These are phyloP conservation scores for Candida anglica DNA, from an alignment of 805 yeast species.

Conservation along the genomic window DNA sequence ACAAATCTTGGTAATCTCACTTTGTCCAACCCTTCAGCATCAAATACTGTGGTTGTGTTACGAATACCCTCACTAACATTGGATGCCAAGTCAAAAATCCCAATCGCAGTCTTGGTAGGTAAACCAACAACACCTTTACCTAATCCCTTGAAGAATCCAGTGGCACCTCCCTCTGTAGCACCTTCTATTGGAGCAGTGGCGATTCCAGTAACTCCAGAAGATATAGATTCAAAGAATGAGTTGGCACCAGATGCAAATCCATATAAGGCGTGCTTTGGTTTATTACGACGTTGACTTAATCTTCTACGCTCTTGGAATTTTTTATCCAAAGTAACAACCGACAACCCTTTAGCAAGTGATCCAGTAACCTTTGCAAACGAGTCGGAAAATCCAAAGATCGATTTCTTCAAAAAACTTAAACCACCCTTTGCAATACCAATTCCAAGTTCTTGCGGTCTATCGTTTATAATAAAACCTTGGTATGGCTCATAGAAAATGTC, in stretches of 20 bases:
- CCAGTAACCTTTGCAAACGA: slow-evolving; percentile 91
- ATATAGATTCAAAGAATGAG: slow-evolving; percentile 79
- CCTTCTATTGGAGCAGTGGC: slow-evolving; percentile 92
- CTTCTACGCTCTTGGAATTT: slow-evolving; percentile 81
- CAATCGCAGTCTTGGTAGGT: slow-evolving; percentile 96
- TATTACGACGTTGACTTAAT: slow-evolving; percentile 68
- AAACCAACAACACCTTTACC: slow-evolving; percentile 94
- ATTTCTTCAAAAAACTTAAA: slow-evolving; percentile 85
- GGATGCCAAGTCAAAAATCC: slow-evolving; percentile 86
- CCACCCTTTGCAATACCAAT: slow-evolving; percentile 97
- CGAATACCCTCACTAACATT: slow-evolving; percentile 92
- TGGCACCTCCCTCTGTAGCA: slow-evolving; percentile 81
- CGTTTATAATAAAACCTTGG: slow-evolving; percentile 90
- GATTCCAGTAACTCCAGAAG: slow-evolving; percentile 86
- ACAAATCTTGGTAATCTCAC: slow-evolving; percentile 81
- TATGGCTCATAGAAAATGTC: slow-evolving; percentile 97
- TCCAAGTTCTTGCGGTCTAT: slow-evolving; percentile 93
- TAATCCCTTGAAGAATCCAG: slow-evolving; percentile 88
- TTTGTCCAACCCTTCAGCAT: slow-evolving; percentile 69
- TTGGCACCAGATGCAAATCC: slow-evolving; percentile 85
- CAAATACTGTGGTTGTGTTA: slow-evolving; percentile 88
- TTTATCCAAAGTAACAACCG: slow-evolving; percentile 85
- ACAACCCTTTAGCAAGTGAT: slow-evolving; percentile 88
- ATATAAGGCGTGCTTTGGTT: slow-evolving; percentile 78
- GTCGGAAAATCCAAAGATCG: slow-evolving; percentile 92